These are phyloP conservation scores for Vanrija sp. DNA, from an alignment of 1,284 basidiomycete genomes.

Conservation along the genomic window DNA sequence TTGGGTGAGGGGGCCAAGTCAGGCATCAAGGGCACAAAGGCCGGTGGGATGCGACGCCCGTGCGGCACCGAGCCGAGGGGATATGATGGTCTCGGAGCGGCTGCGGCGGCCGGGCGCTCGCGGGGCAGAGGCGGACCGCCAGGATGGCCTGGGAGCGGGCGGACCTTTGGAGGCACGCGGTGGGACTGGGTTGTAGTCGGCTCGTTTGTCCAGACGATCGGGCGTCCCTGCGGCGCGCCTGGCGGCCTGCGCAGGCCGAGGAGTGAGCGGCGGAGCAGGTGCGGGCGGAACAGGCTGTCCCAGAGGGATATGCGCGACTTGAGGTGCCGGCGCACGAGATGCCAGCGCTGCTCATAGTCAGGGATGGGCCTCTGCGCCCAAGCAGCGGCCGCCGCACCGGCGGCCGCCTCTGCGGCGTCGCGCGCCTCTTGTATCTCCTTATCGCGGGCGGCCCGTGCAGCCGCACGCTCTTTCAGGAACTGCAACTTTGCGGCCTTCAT, in stretches of 20 bases:
- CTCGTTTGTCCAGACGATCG: no score
- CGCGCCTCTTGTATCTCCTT: background rate
- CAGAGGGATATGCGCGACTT: slow-evolving; percentile 5
- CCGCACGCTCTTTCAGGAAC: slow-evolving; percentile 15
- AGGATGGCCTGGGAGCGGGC: no score
- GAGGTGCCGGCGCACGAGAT: slow-evolving; percentile 6
- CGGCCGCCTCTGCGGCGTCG: background rate
- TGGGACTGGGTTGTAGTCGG: no score
- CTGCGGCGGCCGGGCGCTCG: no score
- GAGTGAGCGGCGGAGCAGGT: slow-evolving; percentile 6
- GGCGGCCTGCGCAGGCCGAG: slow-evolving; percentile 4
- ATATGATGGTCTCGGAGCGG: no score
- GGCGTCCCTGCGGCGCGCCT: no score
- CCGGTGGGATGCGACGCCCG: no score
- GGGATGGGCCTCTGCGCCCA: slow-evolving; percentile 6
- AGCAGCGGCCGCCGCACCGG: background rate
- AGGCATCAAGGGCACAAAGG: no score
- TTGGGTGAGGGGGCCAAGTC: no score
- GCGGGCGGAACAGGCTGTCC: slow-evolving; percentile 18
- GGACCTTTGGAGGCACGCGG: no score
- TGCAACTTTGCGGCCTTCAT: slow-evolving; percentile 8
- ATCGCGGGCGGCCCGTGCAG: slow-evolving; percentile 2
- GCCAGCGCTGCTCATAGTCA: slow-evolving; percentile 17
- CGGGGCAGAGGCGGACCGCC: no score
- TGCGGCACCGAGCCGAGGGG: no score